Evolutionary conservation across 306 rosid genomes (phyloP).

Genomic region (Vigna angularis): DNA sequence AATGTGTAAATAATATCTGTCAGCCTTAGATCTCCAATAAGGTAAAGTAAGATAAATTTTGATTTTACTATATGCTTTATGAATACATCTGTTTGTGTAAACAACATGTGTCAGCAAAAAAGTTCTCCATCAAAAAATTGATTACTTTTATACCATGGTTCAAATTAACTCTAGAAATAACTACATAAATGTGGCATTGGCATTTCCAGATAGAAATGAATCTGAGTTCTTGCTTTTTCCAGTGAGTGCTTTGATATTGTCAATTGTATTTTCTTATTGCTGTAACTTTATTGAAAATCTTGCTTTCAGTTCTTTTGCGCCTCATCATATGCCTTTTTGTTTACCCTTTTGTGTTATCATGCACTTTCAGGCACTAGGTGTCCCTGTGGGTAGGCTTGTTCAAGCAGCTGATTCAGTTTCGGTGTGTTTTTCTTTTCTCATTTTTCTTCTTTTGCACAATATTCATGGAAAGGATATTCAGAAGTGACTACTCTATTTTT

Average conservation of each 20-base stretch:
- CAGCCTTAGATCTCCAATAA: too few species aligned
- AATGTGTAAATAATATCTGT: too few species aligned
- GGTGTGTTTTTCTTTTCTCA: conserved; percentile 25
- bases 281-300: not conserved
- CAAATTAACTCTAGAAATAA: too few species aligned
- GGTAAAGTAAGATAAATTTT: too few species aligned
- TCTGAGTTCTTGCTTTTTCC: not conserved
- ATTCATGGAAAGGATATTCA: conserved; percentile 29
- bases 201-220: too few species aligned
- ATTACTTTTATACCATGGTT: not conserved
- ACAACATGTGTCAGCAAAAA: not conserved
- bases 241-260: too few species aligned
- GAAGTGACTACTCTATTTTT: not conserved
- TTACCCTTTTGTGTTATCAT: not conserved
- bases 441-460: conserved; percentile 24
- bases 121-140: not conserved
- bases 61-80: too few species aligned
- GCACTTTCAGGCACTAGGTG: conserved; percentile 78
- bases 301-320: conserved; percentile 10
- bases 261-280: not conserved
- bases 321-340: conserved; percentile 3
- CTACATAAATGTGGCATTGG: too few species aligned
- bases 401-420: conserved; percentile 96
- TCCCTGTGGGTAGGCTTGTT: conserved; percentile 83
- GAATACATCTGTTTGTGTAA: too few species aligned